Conservation (phyloP, 176 grass and related monocot species). For the Aegilops sharonensis region DNA sequence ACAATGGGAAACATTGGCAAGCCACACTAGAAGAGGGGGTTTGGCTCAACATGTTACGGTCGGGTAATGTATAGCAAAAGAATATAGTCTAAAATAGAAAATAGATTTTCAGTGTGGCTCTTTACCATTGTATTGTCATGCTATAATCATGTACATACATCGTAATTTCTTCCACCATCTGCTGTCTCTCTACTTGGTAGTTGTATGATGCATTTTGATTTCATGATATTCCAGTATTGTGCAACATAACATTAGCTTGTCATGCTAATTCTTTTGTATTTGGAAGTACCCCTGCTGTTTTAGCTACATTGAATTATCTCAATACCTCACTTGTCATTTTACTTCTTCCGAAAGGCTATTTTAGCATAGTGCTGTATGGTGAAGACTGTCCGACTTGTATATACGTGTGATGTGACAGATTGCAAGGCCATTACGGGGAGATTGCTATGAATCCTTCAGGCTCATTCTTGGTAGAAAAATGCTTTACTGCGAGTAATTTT, state of each 20-base stretch:
- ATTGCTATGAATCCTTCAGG: constrained; percentile 79
- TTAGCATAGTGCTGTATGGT: neutral
- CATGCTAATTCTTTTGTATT: neutral
- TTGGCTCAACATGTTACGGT: neutral
- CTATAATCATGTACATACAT: neutral
- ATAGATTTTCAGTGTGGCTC: neutral
- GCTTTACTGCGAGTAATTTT: constrained; percentile 77
- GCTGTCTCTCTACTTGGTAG: neutral
- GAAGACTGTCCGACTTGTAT: neutral
- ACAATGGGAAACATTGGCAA: neutral
- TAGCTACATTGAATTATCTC: constrained; percentile 14
- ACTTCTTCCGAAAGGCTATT: neutral
- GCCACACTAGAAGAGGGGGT: neutral
- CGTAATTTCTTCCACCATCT: neutral
- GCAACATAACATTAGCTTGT: neutral
- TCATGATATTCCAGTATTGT: constrained; percentile 17
- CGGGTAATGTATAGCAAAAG: neutral
- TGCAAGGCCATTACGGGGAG: constrained; percentile 72
- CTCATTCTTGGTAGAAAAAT: constrained; percentile 92
- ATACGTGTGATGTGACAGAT: constrained; percentile 41
- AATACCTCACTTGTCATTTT: neutral
- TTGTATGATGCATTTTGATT: constrained; percentile 25
- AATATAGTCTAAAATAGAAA: neutral
- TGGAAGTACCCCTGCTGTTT: neutral
- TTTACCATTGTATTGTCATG: neutral